These are phyloP conservation scores for Fraxinus baroniana DNA, from an alignment of 305 asterid genomes.

Conservation along the genomic window DNA sequence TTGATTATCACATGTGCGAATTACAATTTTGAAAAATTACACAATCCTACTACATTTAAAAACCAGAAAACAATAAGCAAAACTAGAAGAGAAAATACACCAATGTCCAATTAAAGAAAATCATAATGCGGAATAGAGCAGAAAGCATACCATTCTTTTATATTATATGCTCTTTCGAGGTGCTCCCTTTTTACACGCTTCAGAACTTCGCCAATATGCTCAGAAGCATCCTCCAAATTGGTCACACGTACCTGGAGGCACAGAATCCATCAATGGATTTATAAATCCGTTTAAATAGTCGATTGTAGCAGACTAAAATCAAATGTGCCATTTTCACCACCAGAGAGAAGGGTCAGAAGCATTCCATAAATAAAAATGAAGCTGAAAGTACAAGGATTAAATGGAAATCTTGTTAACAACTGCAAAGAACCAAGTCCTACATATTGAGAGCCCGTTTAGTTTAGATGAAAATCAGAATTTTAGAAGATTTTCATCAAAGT, in stretches of 20 bases:
- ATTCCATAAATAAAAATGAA: background rate
- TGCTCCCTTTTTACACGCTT: constrained; percentile 87
- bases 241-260: constrained; percentile 78
- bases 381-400: background rate
- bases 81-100: background rate
- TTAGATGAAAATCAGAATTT: background rate
- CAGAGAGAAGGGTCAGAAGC: background rate
- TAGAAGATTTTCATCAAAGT: too few relatives aligned
- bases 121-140: background rate
- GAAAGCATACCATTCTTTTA: constrained; percentile 58
- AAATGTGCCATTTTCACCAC: background rate
- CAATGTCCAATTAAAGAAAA: constrained; percentile 2
- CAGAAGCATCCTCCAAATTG: constrained; percentile 87
- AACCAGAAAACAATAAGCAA: background rate
- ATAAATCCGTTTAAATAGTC: background rate
- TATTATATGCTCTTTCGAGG: constrained; percentile 79
- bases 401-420: background rate
- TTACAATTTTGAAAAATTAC: background rate
- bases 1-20: background rate
- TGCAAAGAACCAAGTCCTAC: background rate
- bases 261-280: background rate
- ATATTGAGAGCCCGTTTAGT: background rate
- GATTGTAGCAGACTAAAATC: background rate
- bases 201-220: constrained; percentile 91
- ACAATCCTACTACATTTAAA: background rate